Evolutionary conservation across 305 asterid species (phyloP).

Genomic region (Euphrasia arctica): DNA sequence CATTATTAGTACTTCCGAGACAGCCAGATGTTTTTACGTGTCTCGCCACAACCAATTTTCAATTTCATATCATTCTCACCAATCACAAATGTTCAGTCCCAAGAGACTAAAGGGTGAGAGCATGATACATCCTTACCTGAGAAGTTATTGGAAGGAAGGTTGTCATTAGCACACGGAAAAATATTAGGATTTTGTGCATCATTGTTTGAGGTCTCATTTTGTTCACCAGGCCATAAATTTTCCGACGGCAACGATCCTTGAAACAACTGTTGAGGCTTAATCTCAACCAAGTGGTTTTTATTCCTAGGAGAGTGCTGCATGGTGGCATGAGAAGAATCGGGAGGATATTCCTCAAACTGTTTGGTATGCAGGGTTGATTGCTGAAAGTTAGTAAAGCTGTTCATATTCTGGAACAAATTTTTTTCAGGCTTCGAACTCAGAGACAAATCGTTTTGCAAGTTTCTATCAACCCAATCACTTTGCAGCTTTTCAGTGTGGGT

Average conservation of each 20-base stretch:
- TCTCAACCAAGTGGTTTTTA: neutral
- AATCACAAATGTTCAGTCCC: conserved; percentile 5
- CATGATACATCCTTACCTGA: conserved; percentile 21
- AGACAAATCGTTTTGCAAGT: conserved; percentile 39
- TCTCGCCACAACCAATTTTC: no score
- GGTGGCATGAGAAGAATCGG: conserved; percentile 39
- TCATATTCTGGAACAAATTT: conserved; percentile 29
- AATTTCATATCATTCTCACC: conserved; percentile 17
- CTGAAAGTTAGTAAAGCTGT: conserved; percentile 42
- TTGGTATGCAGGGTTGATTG: conserved; percentile 37
- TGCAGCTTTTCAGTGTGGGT: conserved; percentile 36
- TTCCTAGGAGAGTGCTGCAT: conserved; percentile 33
- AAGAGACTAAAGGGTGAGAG: conserved; percentile 16
- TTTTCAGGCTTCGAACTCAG: conserved; percentile 53
- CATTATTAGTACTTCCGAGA: conserved; percentile 7
- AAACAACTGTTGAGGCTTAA: neutral
- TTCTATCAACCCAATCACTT: conserved; percentile 48
- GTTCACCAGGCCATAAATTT: conserved; percentile 36
- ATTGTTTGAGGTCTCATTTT: conserved; percentile 27
- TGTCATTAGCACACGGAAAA: conserved; percentile 17
- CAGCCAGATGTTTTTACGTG: neutral
- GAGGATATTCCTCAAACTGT: conserved; percentile 42
- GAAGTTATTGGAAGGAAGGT: conserved; percentile 19
- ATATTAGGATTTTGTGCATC: conserved; percentile 23
- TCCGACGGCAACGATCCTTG: conserved; percentile 5